phyloP scores from a whole-genome alignment of 306 rosid genomes.

The Castanospermum australe region DNA sequence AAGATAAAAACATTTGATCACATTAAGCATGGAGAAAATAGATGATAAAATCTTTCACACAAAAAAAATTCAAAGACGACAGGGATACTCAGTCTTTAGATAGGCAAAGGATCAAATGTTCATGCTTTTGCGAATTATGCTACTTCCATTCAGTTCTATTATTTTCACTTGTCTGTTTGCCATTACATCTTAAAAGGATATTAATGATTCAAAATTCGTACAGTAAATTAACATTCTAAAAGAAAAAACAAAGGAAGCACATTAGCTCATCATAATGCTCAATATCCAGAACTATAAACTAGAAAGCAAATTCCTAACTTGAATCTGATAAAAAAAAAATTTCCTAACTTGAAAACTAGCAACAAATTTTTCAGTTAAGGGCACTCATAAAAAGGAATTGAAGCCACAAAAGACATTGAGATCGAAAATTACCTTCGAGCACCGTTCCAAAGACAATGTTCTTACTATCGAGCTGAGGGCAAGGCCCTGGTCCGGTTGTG shows the following conservation, averaged over 20 bases:
- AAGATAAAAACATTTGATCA: neutral
- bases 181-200: neutral
- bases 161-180: neutral
- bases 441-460: constrained; percentile 86
- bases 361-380: no score
- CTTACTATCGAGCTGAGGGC: constrained; percentile 74
- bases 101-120: neutral
- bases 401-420: neutral
- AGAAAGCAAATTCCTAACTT: neutral
- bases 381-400: neutral
- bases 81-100: neutral
- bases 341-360: neutral
- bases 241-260: neutral
- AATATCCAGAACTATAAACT: neutral
- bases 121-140: neutral
- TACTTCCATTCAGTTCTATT: neutral
- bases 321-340: no score
- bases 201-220: neutral
- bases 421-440: constrained; percentile 60
- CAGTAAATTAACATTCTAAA: neutral
- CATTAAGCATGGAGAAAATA: neutral
- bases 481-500: constrained; percentile 92
- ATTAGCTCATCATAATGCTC: neutral
- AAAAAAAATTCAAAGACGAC: neutral
- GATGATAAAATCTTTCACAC: neutral